phyloP scores from a whole-genome alignment of 768 basidiomycete genomes.

The Phanerodontia chrysosporium region DNA sequence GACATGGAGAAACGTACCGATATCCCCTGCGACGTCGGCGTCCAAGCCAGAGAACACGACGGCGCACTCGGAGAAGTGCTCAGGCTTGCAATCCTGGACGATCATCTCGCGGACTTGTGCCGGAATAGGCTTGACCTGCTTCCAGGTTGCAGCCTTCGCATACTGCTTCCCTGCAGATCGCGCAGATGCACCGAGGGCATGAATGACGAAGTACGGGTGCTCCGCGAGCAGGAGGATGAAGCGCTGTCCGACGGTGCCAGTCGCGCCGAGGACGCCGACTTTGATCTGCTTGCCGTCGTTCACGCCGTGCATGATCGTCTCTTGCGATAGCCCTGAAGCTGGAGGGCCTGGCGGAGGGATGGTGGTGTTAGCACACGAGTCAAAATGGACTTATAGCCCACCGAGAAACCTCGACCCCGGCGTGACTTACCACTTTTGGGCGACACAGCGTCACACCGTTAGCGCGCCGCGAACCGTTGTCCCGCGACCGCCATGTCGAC shows the following conservation, averaged over 20 bases:
- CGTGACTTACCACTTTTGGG: conserved; percentile 1
- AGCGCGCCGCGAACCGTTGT: not conserved
- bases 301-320: conserved; percentile 12
- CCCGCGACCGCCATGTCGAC: conserved; percentile 15
- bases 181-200: conserved; percentile 84
- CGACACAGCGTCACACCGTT: not conserved
- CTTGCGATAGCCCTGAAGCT: not conserved
- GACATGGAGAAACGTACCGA: conserved; percentile 54
- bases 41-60: conserved; percentile 96
- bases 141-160: conserved; percentile 75
- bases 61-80: conserved; percentile 74
- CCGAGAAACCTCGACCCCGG: not conserved
- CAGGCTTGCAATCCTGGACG: conserved; percentile 74
- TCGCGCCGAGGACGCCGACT: conserved; percentile 84
- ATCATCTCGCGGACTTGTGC: conserved; percentile 52
- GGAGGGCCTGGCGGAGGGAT: conserved; percentile 2
- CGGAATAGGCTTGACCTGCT: conserved; percentile 79
- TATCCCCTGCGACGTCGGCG: conserved; percentile 90
- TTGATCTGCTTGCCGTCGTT: conserved; percentile 27
- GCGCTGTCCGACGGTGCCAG: conserved; percentile 93
- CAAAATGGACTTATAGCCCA: not conserved
- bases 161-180: conserved; percentile 87
- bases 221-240: conserved; percentile 84
- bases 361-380: conserved; percentile 8
- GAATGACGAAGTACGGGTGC: conserved; percentile 89